phyloP scores from a whole-genome alignment of 352 stramenopile genomes.

The Globisporangium radiosum region DNA sequence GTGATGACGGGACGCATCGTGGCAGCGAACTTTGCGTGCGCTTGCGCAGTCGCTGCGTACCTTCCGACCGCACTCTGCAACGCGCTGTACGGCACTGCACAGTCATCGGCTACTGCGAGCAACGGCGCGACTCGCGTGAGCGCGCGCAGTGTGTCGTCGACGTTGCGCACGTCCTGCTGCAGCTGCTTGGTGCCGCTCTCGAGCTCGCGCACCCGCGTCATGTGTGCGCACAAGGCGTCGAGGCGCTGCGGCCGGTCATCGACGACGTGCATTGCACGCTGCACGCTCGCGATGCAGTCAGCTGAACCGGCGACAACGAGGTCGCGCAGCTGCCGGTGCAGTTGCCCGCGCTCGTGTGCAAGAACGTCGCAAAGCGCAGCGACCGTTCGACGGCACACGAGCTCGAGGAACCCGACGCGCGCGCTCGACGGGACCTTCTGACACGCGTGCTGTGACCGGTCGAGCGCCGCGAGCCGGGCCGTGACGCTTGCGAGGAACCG shows the following conservation, averaged over 20 bases:
- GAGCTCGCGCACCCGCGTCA: constrained; percentile 46
- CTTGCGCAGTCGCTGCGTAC: constrained; percentile 38
- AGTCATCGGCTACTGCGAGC: constrained; percentile 15
- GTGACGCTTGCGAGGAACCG: constrained; percentile 38
- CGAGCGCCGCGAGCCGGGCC: constrained; percentile 28
- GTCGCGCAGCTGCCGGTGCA: constrained; percentile 33
- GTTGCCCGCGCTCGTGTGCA: constrained; percentile 29
- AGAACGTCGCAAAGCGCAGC: constrained; percentile 59
- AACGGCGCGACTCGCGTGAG: constrained; percentile 37
- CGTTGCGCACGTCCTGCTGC: constrained; percentile 60
- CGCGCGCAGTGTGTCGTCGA: constrained; percentile 52
- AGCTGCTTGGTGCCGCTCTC: constrained; percentile 52
- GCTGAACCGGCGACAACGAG: constrained; percentile 27
- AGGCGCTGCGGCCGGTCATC: constrained; percentile 69
- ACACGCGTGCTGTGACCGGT: constrained; percentile 49
- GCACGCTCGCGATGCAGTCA: constrained; percentile 35
- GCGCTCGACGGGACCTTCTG: constrained; percentile 63
- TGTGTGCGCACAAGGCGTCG: constrained; percentile 65
- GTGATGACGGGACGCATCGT: constrained; percentile 67
- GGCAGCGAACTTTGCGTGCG: constrained; percentile 51
- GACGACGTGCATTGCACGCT: constrained; percentile 36
- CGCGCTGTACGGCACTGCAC: constrained; percentile 31
- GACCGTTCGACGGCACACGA: constrained; percentile 58
- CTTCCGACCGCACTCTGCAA: constrained; percentile 43
- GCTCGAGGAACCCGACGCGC: constrained; percentile 70